A percentile compares a stretch with the other conserved stretches of the same genome.
Evolutionary conservation across 2,329 filamentous ascomycete genomes (phyloP).

Genomic region (Plenodomus biglobosus): DNA sequence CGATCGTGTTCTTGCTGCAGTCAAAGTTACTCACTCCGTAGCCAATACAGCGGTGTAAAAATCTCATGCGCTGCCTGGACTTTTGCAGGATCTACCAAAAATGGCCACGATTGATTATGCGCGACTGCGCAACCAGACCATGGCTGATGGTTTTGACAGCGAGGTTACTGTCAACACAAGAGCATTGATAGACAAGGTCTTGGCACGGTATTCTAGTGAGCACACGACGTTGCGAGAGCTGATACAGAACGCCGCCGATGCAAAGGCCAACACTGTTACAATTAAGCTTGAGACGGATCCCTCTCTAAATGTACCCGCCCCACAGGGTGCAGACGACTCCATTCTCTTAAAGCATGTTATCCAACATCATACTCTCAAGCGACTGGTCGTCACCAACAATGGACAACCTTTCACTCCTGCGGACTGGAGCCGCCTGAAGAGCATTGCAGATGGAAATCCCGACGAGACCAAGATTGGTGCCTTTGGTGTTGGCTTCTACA

Average conservation of each 20-base stretch:
- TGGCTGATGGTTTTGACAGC: slow-evolving; percentile 90
- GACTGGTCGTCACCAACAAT: slow-evolving; percentile 90
- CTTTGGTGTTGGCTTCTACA: slow-evolving; percentile 98
- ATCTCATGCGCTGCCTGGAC: not conserved
- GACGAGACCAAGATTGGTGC: slow-evolving; percentile 99
- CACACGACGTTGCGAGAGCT: slow-evolving; percentile 87
- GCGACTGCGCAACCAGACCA: slow-evolving; percentile 79
- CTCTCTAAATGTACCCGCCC: slow-evolving; percentile 72
- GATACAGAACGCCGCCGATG: slow-evolving; percentile 98
- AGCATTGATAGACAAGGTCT: slow-evolving; percentile 94
- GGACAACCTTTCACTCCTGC: slow-evolving; percentile 84
- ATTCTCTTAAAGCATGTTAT: slow-evolving; percentile 80
- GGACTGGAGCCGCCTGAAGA: slow-evolving; percentile 90
- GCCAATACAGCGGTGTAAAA: not conserved
- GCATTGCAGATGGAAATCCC: slow-evolving; percentile 98
- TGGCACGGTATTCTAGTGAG: slow-evolving; percentile 94
- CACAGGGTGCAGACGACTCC: slow-evolving; percentile 66
- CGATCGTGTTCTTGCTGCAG: too few species aligned
- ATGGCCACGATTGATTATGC: slow-evolving; percentile 56
- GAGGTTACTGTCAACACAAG: slow-evolving; percentile 97
- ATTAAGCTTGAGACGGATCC: slow-evolving; percentile 92
- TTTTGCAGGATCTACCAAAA: not conserved
- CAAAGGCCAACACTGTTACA: slow-evolving; percentile 82
- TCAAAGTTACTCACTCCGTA: too few species aligned
- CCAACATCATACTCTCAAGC: slow-evolving; percentile 79